Base-by-base conservation (phyloP, 2,329 filamentous ascomycete species). In the Neoscytalidium dimidiatum region DNA sequence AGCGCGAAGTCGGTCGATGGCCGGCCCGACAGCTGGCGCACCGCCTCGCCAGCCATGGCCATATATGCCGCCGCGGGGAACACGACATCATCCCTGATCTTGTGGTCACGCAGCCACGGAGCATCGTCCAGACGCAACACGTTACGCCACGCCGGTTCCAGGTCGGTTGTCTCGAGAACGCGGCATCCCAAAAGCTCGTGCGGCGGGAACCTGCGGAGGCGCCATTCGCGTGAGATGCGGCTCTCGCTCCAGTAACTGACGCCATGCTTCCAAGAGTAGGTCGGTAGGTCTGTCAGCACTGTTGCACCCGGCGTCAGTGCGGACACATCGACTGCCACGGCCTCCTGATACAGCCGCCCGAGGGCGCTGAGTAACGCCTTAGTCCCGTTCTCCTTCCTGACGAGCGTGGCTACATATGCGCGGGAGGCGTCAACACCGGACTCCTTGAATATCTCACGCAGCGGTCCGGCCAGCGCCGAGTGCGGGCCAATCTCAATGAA, bases 61-160 rank as follows among this genome's bases (percentile, higher is more conserved):
- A 61, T 23, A 17, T 29, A 61, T 5, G 23, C 28, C 13, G 57
- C 57, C 7, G 57, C 57, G 19, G 57, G 57, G 19, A 61, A 33
- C 28, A 61, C 19, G 11, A 61, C n/a, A 11, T 61, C 57, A 6
- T 26, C 28, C 11, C 41, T 5, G 26, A 61, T 33, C 23, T 71
- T 71, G 67, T 86, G 82, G 46, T 83, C 79, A 0, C 68, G 66
- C 2, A 84, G 58, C 84, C 83, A 86, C 1, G 74, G 72, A 0
- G 75, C 64, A 52, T 77, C 71, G 13, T 71, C 71, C 3, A 74
- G 63, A 0, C 64, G 65, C 3, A 80, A 62, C 2, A 71, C 65
- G 49, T 77, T 76, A 2, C 77, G 65, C 78, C 78, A 80, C 7
- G 65, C 62, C 0, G 73, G 72, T 51, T 73, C 72, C 0, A 71